Evolutionary conservation across 768 basidiomycete species (phyloP), one percentile per base, ranked within the genome.

Genomic region (Serendipita sp.): DNA sequence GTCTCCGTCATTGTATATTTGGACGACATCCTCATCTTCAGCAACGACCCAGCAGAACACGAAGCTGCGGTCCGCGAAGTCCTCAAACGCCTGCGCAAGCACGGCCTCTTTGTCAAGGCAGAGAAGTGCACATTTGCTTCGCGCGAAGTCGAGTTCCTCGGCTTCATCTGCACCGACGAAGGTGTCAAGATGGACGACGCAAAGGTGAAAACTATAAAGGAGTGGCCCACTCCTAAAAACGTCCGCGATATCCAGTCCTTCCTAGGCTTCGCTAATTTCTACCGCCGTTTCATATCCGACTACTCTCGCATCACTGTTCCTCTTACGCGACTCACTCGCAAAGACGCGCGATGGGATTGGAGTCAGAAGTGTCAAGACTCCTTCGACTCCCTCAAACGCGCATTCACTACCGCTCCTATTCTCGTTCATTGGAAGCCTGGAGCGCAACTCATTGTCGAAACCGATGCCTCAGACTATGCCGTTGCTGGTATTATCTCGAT

Each of bases 1-100:
- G 63, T 74, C 22, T 71, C 71, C 0, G 72, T 71, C 62, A 70
- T 78, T 28, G 73, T 79, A 44, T 80, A 78, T 67, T 62, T 78
- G 34, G 77, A 78, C 62, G 71, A 78, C 66, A 76, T 79, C 63
- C 70, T 79, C 7, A 75, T 79, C 28, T 79, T 74, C 63, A 78
- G 77, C 41, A 45, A 66, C 14, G 65, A 65, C 14, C 66, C 63
- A 24, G 67, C 71, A n/a, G 69, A 77, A 24, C 77, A 78, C 58
- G 65, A 69, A n/a, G 28, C 61, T 2, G 72, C 73, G 30, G 73
- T 77, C 42, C 63, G 64, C 14, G 53, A 68, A 33, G 70, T 78
- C 5, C 71, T 79, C 16, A 63, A 75, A 34, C 62, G 68, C 2
- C 65, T 78, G 0, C 7, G 65, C 7, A 62, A 74, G 0, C 60